Base-by-base conservation (phyloP, 1,284 basidiomycete genomes). In the Trametes versicolor region DNA sequence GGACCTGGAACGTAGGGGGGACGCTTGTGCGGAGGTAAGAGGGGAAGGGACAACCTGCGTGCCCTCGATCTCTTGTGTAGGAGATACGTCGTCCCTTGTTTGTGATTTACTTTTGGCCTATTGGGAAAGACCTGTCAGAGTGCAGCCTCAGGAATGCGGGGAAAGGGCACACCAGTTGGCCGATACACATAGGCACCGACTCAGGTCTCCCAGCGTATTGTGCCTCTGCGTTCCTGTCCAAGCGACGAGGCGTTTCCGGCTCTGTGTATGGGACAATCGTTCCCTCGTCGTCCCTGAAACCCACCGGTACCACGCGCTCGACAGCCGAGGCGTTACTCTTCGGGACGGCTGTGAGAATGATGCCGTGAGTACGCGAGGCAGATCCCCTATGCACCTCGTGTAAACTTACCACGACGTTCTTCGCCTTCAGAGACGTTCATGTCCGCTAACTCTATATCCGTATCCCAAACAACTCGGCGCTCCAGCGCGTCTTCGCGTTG, bases 131-230 rank as follows among this genome's bases (percentile, higher is more conserved):
- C 25, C n/a, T 0, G 17, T 64, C 9, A 66, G 55, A 13, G 9
- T 34, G 17, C 66, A 34, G 29, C 54, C 25, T 32, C 21, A 12
- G 23, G 39, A 19, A 13, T 43, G 19, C 41, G 15, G 15, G 19
- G 37, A 1, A 25, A 15, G 3, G 4, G 61, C 60, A 49, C 47
- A 91, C 90, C 67, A 92, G 76, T 63, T 90, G 81, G 37, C 82
- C 81, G 29, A 93, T 80, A 59, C 81, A 81, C 12, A 79, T 82
- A 2, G 89, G 89, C 1, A 87, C 81, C 29, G 72, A 72, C 69
- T 90, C 87, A 4, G 81, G 77, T 39, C 78, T 71, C 12, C 88
- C 90, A 27, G 76, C 79, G 65, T 85, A 90, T 53, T 83, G 79
- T 19, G 80, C 79, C 72, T 85, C 82, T 15, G 69, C 67, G 6